These are phyloP conservation scores for Nicotiana benthamiana DNA, from an alignment of 257 asterid genomes.

Conservation along the genomic window DNA sequence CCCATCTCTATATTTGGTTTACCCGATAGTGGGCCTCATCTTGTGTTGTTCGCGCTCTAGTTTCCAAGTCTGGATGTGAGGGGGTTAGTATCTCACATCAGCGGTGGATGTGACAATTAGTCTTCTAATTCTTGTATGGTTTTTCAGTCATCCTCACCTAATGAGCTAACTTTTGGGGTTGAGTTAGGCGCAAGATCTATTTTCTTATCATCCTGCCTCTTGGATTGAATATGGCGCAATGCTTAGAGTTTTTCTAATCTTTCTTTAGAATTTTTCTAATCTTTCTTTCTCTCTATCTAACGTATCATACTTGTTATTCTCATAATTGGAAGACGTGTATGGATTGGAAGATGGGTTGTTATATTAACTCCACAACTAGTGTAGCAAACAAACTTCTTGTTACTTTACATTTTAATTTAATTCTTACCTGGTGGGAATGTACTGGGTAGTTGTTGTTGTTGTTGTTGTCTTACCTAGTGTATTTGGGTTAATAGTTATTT, in stretches of 20 bases:
- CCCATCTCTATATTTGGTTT: too few species aligned
- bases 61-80: too few species aligned
- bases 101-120: too few species aligned
- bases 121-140: too few species aligned
- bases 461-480: background rate
- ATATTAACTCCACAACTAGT: background rate
- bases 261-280: background rate
- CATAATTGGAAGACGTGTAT: background rate
- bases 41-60: too few species aligned
- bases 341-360: background rate
- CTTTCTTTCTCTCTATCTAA: background rate
- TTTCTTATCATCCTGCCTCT: background rate
- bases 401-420: background rate
- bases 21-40: too few species aligned
- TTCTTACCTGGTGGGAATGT: background rate
- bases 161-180: too few species aligned
- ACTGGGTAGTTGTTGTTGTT: too few species aligned
- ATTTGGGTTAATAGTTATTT: background rate
- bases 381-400: background rate
- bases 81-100: too few species aligned
- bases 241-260: background rate
- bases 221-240: background rate
- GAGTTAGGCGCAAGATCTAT: too few species aligned
- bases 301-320: background rate
- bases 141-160: too few species aligned